phyloP scores from a whole-genome alignment of 2,329 filamentous ascomycete genomes.

The Neofusicoccum ribis region DNA sequence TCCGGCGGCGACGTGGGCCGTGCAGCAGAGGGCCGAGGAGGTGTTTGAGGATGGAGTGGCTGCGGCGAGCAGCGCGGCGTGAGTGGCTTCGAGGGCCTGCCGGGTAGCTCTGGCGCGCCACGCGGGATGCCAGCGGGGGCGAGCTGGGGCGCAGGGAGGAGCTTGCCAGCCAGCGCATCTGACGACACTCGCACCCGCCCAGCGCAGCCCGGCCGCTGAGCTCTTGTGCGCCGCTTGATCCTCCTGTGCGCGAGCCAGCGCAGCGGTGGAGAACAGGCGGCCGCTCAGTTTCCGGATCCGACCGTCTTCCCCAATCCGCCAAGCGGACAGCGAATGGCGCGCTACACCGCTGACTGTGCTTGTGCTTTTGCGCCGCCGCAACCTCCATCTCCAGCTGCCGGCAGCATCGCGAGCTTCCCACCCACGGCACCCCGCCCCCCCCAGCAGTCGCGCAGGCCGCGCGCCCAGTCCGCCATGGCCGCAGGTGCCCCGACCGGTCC shows the following conservation, averaged over 20 bases:
- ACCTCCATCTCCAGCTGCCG: not conserved
- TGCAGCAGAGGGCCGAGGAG: not conserved
- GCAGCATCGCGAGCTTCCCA: not conserved
- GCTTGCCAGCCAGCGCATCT: not conserved
- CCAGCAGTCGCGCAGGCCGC: slow-evolving; percentile 5
- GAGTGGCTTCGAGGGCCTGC: not conserved
- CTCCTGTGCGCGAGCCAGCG: slow-evolving; percentile 5
- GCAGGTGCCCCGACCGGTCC: not conserved
- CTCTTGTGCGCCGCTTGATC: not conserved
- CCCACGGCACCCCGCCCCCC: not conserved
- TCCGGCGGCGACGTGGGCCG: not conserved
- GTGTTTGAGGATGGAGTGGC: not conserved
- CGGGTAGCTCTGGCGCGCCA: slow-evolving; percentile 1
- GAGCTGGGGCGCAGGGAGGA: too few species aligned
- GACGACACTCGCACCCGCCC: not conserved
- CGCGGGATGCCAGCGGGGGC: not conserved
- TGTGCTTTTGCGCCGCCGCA: slow-evolving; percentile 7
- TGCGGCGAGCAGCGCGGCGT: not conserved
- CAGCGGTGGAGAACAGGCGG: not conserved
- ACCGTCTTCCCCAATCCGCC: not conserved
- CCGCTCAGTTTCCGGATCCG: slow-evolving; percentile 2
- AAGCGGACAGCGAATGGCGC: slow-evolving; percentile 15
- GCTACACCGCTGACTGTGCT: slow-evolving; percentile 15
- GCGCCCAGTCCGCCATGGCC: not conserved
- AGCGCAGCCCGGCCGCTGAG: not conserved